These are phyloP conservation scores for Vararia minispora DNA, from an alignment of 768 basidiomycete species.

Conservation along the genomic window DNA sequence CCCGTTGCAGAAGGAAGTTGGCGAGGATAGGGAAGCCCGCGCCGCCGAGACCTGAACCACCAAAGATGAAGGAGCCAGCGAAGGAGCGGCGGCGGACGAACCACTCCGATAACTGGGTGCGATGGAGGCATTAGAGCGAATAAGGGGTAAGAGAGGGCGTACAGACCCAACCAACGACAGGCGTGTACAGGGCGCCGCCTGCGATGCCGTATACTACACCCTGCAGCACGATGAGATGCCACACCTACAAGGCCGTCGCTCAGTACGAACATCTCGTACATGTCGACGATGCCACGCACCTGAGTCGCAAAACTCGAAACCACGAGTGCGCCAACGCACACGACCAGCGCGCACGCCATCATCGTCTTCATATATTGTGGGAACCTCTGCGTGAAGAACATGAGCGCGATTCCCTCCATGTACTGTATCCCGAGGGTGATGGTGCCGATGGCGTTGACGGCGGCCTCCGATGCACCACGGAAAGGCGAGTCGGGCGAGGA, in stretches of 20 bases:
- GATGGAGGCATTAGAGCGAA: background rate
- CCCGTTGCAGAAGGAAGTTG: constrained; percentile 10
- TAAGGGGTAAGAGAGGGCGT: constrained; percentile 9
- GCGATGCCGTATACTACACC: constrained; percentile 15
- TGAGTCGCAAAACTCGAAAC: constrained; percentile 15
- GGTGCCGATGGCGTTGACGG: constrained; percentile 1
- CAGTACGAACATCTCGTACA: background rate
- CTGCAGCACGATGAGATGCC: constrained; percentile 16
- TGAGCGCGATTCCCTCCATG: constrained; percentile 5
- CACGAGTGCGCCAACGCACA: constrained; percentile 11
- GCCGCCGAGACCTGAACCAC: constrained; percentile 16
- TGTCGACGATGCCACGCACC: background rate
- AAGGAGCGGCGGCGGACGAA: constrained; percentile 15
- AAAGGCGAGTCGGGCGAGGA: constrained; percentile 3
- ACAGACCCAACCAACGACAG: constrained; percentile 2
- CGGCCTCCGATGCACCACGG: background rate
- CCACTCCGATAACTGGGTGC: constrained; percentile 13
- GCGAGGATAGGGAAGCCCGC: constrained; percentile 15
- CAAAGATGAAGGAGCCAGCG: constrained; percentile 16
- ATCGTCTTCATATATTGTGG: constrained; percentile 12
- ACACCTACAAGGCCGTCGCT: constrained; percentile 6
- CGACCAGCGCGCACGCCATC: constrained; percentile 13
- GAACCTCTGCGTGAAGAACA: constrained; percentile 13
- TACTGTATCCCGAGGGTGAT: constrained; percentile 1
- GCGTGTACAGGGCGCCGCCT: constrained; percentile 9